Conservation (phyloP, 805 yeast genomes). For the Komagataella pseudopastoris region DNA sequence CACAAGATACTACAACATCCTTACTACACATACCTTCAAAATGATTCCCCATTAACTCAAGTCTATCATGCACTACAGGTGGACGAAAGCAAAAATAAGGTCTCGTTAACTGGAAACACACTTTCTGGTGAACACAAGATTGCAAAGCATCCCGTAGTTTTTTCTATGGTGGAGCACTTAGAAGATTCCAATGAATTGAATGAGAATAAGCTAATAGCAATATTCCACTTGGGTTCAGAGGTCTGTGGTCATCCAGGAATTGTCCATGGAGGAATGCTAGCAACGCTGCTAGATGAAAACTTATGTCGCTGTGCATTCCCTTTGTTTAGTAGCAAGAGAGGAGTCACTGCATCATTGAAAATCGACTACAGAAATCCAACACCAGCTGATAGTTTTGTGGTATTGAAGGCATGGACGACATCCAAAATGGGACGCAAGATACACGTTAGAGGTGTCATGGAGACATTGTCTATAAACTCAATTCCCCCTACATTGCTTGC, state of each 20-base stretch:
- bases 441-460: conserved; percentile 1
- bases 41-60: background rate
- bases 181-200: conserved; percentile 2
- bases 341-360: conserved; percentile 35
- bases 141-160: conserved; percentile 4
- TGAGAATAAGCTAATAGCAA: conserved; percentile 27
- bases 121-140: conserved; percentile 4
- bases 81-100: conserved; percentile 2
- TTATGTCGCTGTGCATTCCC: conserved; percentile 38
- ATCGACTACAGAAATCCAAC: conserved; percentile 23
- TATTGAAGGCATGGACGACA: conserved; percentile 1
- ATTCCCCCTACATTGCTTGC: background rate
- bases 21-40: conserved; percentile 1
- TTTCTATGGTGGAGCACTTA: conserved; percentile 1
- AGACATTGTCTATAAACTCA: background rate
- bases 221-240: conserved; percentile 31
- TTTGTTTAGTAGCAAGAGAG: conserved; percentile 27
- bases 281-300: conserved; percentile 39
- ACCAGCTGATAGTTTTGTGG: background rate
- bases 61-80: background rate
- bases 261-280: conserved; percentile 40
- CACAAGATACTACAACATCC: background rate
- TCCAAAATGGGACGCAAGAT: conserved; percentile 1
- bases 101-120: conserved; percentile 5
- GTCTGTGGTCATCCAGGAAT: conserved; percentile 34